Percentiles rank a stretch among this genome's conserved stretches.
Conservation (phyloP, 1,284 basidiomycete genomes). For the Afroboletus lepidellus region DNA sequence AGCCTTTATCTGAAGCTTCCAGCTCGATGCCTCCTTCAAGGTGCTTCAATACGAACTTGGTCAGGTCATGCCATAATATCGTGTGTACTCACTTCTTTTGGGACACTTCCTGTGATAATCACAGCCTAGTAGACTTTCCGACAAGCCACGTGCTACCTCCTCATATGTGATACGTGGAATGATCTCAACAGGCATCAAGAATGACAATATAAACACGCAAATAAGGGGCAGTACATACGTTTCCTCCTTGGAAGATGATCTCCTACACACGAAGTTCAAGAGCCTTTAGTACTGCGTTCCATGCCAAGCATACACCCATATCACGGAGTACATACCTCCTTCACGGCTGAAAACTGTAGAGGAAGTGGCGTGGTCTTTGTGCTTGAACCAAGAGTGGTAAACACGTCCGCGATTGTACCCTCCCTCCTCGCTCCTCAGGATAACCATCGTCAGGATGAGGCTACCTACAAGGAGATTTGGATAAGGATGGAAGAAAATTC, state of each 20-base stretch:
- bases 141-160: slow-evolving; percentile 46
- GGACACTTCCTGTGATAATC: slow-evolving; percentile 60
- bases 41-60: neutral
- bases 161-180: slow-evolving; percentile 54
- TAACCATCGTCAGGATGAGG: slow-evolving; percentile 12
- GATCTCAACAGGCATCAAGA: slow-evolving; percentile 39
- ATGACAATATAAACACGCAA: neutral
- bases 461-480: neutral
- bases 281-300: slow-evolving; percentile 53
- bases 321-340: slow-evolving; percentile 56
- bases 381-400: slow-evolving; percentile 26
- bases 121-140: slow-evolving; percentile 45
- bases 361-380: slow-evolving; percentile 40
- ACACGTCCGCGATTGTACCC: slow-evolving; percentile 32
- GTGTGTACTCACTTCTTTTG: slow-evolving; percentile 40
- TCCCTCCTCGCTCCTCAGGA: neutral
- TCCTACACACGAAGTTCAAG: slow-evolving; percentile 46
- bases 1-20: slow-evolving; percentile 62
- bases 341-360: slow-evolving; percentile 56
- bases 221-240: slow-evolving; percentile 31
- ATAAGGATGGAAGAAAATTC: neutral
- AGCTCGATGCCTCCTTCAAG: slow-evolving; percentile 53
- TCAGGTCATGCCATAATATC: neutral
- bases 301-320: slow-evolving; percentile 40
- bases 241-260: slow-evolving; percentile 43